A percentile compares a stretch with the other conserved stretches of the same genome.
phyloP scores from a whole-genome alignment of 1,139 yeast genomes.

The Saccharomyces hybrid region DNA sequence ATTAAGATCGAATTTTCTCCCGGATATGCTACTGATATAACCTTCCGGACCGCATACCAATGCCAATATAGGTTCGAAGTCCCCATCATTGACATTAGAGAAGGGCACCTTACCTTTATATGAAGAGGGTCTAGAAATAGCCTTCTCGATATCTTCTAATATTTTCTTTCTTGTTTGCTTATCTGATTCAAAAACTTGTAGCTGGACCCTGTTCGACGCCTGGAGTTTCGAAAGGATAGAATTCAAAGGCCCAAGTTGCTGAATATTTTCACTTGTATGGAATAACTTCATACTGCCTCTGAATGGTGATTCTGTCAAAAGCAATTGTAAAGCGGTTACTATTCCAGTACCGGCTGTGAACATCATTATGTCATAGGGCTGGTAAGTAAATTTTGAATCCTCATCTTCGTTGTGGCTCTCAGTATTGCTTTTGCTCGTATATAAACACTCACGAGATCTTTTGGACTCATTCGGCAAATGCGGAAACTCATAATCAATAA shows the following conservation, averaged over 20 bases:
- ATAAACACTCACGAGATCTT: conserved; percentile 59
- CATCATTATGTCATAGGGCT: conserved; percentile 57
- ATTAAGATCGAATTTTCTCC: conserved; percentile 44
- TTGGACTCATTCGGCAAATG: conserved; percentile 49
- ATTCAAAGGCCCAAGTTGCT: conserved; percentile 52
- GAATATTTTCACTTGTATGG: conserved; percentile 52
- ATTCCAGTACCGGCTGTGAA: conserved; percentile 83
- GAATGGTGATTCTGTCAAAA: conserved; percentile 67
- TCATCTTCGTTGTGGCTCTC: conserved; percentile 22
- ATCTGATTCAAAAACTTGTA: conserved; percentile 44
- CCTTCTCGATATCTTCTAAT: conserved; percentile 36
- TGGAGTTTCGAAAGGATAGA: conserved; percentile 60
- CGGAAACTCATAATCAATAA: conserved; percentile 62
- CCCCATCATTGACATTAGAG: conserved; percentile 21
- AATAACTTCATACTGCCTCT: conserved; percentile 60
- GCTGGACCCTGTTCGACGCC: conserved; percentile 57
- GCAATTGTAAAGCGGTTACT: conserved; percentile 67
- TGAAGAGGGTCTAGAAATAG: conserved; percentile 14
- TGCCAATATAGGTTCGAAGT: conserved; percentile 20
- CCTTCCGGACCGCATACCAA: conserved; percentile 90
- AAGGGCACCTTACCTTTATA: conserved; percentile 19
- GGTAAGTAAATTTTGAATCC: conserved; percentile 37
- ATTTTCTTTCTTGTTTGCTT: conserved; percentile 27
- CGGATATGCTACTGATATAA: conserved; percentile 64
- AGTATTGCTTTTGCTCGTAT: conserved; percentile 33